These are phyloP conservation scores for Fusarium robinianum DNA, from an alignment of 2,329 filamentous ascomycete species.

Conservation along the genomic window DNA sequence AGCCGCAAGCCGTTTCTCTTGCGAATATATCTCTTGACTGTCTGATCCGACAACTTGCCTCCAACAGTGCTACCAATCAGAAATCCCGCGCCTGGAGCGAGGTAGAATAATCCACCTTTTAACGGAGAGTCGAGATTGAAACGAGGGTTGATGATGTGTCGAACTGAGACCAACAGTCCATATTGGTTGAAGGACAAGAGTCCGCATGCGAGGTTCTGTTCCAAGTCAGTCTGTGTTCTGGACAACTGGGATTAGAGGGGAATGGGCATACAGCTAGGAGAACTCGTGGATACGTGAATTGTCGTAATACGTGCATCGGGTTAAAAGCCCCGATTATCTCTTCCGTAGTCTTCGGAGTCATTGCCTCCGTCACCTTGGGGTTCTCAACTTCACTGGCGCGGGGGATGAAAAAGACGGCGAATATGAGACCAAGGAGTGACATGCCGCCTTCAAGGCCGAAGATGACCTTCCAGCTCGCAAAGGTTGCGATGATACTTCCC, in stretches of 20 bases:
- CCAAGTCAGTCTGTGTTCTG: neutral
- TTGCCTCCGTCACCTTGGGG: constrained; percentile 22
- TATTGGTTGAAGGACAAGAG: constrained; percentile 47
- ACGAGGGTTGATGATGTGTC: constrained; percentile 71
- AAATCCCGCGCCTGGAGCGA: constrained; percentile 70
- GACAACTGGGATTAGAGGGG: rapidly evolving
- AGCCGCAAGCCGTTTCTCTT: constrained; percentile 42
- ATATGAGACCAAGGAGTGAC: constrained; percentile 30
- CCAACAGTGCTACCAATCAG: constrained; percentile 67
- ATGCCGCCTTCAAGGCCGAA: constrained; percentile 36
- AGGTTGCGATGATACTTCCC: constrained; percentile 36
- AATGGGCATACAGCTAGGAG: constrained; percentile 26
- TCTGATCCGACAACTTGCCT: constrained; percentile 51
- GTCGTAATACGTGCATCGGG: constrained; percentile 34
- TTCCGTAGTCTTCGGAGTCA: constrained; percentile 7
- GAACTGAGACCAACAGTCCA: constrained; percentile 63
- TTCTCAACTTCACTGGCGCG: constrained; percentile 28
- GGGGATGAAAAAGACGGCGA: constrained; percentile 35
- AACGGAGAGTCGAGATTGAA: constrained; percentile 66
- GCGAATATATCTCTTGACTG: constrained; percentile 46
- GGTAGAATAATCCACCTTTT: constrained; percentile 69
- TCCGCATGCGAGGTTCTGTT: constrained; percentile 35
- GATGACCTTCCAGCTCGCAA: constrained; percentile 36
- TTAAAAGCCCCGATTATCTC: constrained; percentile 33
- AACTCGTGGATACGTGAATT: constrained; percentile 31